Conservation (phyloP, 208 protist genomes). For the Phytomonas sp. region DNA sequence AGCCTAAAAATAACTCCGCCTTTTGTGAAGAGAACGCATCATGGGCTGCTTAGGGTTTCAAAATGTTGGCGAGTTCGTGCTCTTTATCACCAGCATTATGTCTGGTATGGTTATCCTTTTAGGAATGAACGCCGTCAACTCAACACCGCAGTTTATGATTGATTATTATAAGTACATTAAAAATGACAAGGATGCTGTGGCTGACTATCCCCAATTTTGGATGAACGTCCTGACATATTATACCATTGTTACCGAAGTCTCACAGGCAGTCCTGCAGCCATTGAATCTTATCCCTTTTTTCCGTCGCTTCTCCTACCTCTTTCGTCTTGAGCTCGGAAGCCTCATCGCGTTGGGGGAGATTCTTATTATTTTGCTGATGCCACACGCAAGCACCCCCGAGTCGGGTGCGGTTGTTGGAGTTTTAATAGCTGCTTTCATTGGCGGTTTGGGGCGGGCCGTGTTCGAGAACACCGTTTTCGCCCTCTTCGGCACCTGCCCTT, state of each 20-base stretch:
- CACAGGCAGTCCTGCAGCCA: slow-evolving; percentile 39
- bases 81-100: slow-evolving; percentile 56
- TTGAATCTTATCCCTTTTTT: slow-evolving; percentile 37
- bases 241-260: slow-evolving; percentile 46
- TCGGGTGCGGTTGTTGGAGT: slow-evolving; percentile 33
- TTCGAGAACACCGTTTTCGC: slow-evolving; percentile 69
- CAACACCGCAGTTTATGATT: slow-evolving; percentile 60
- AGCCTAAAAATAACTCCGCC: background rate
- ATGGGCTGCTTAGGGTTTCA: slow-evolving; percentile 23
- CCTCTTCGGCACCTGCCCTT: slow-evolving; percentile 47
- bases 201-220: slow-evolving; percentile 30
- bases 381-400: slow-evolving; percentile 17
- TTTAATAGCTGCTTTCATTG: slow-evolving; percentile 32
- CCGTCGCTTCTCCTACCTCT: slow-evolving; percentile 34
- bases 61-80: slow-evolving; percentile 21
- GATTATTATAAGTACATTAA: slow-evolving; percentile 55
- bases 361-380: slow-evolving; percentile 38
- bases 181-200: slow-evolving; percentile 22
- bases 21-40: background rate
- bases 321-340: slow-evolving; percentile 24
- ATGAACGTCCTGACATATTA: slow-evolving; percentile 58
- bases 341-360: slow-evolving; percentile 37
- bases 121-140: slow-evolving; percentile 66
- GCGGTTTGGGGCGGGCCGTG: slow-evolving; percentile 43
- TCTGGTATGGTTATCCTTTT: slow-evolving; percentile 70